Evolutionary conservation across 1,139 yeast genomes (phyloP).

Genomic region (Debaryomyces singareniensis): DNA sequence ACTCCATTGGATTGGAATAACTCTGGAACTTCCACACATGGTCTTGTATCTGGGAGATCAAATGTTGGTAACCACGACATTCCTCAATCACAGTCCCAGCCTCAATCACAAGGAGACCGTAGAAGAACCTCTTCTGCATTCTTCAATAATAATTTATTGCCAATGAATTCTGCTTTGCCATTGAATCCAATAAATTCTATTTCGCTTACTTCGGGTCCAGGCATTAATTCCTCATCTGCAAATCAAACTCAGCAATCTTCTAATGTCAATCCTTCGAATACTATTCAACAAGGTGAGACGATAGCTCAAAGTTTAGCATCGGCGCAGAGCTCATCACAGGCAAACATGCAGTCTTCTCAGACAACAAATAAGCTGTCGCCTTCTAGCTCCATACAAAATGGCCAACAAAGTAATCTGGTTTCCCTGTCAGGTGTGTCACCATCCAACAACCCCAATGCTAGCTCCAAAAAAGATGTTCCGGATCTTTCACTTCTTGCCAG

Average conservation of each 20-base stretch:
- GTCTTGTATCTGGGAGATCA: slow-evolving; percentile 12
- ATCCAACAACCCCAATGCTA: background rate
- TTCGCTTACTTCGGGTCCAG: slow-evolving; percentile 2
- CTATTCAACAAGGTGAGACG: slow-evolving; percentile 3
- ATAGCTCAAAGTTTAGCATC: slow-evolving; percentile 4
- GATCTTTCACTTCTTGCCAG: slow-evolving; percentile 67
- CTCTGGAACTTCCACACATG: slow-evolving; percentile 6
- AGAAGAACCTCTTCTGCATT: slow-evolving; percentile 33
- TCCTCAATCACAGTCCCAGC: slow-evolving; percentile 6
- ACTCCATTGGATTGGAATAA: slow-evolving; percentile 29
- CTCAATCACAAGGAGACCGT: slow-evolving; percentile 6
- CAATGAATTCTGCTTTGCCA: slow-evolving; percentile 5
- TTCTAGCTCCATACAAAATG: background rate
- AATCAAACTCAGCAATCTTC: slow-evolving; percentile 4
- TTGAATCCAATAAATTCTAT: slow-evolving; percentile 6
- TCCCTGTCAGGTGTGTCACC: slow-evolving; percentile 1
- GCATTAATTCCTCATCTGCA: slow-evolving; percentile 8
- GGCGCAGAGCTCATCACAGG: slow-evolving; percentile 2
- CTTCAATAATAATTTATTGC: slow-evolving; percentile 15
- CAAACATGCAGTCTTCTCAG: slow-evolving; percentile 4
- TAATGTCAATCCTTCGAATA: slow-evolving; percentile 3
- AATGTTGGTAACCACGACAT: slow-evolving; percentile 4
- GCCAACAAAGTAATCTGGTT: slow-evolving; percentile 3
- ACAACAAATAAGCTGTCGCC: slow-evolving; percentile 4
- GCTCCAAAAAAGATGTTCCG: slow-evolving; percentile 43